A percentile compares a stretch with the other conserved stretches of the same genome.
These are phyloP conservation scores for Arabidopsis thaliana DNA, from an alignment of 345 rosid species.

Conservation along the genomic window TAIR10.1 NC_003076.8:18071001-18071500, in stretches of 20 bases:
- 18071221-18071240: neutral
- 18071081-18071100: slow-evolving; percentile 51
- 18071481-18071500: neutral
- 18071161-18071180: slow-evolving; percentile 49
- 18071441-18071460: slow-evolving; percentile 30
- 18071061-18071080: slow-evolving; percentile 15
- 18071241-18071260: slow-evolving; percentile 23
- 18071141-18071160: slow-evolving; percentile 73
- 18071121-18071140: slow-evolving; percentile 67
- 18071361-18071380: slow-evolving; percentile 65
- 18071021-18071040: neutral
- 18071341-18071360: slow-evolving; percentile 60
- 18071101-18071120: slow-evolving; percentile 80
- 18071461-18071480: slow-evolving; percentile 18
- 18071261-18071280: slow-evolving; percentile 10
- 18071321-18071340: slow-evolving; percentile 37
- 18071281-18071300: neutral
- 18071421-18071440: slow-evolving; percentile 62
- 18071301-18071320: slow-evolving; percentile 16
- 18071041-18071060: slow-evolving; percentile 12
- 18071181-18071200: neutral
- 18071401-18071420: slow-evolving; percentile 71
- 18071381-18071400: slow-evolving; percentile 60
- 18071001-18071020: slow-evolving; percentile 37
- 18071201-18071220: slow-evolving; percentile 3